Evolutionary conservation across 2,329 filamentous ascomycete genomes (phyloP), one percentile per base, ranked within the genome.

Genomic region (Colletotrichum simmondsii): DNA sequence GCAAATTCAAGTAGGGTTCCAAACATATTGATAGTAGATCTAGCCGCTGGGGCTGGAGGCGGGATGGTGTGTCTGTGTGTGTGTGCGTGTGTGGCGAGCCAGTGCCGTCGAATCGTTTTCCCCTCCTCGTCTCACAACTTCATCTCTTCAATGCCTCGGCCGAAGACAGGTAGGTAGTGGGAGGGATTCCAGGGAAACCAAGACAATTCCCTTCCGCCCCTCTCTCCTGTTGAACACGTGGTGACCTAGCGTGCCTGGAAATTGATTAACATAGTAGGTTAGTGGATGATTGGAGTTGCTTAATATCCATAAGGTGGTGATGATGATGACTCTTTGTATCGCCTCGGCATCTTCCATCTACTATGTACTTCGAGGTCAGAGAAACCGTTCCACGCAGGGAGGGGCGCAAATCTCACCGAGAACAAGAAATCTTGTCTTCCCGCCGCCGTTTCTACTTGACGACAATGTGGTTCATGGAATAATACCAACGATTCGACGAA

Each of bases 111-210:
- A 35, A 16, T 16, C n/a, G 8, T 26, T 24, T 42, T 11, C 52
- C 52, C 42, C 22, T 22, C 52, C 24, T 65, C 22, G 32, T 57
- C 62, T 65, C 62, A 28, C 32, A 46, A 19, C 37, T 30, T 46
- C 52, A 12, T 57, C 22, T 57, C 35, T 42, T 57, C 62, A 65
- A 65, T 65, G 62, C 49, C 49, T 65, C 62, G 49, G 62, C 62
- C 49, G 24, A 19, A n/a, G 49, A 30, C 14, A 22, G 22, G 46
- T 14, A 22, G 22, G 46, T 14, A 42, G 22, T 32, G 28, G 30
- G 14, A 65, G 49, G 10, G 16, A 28, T 14, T 26, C 5, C 37
- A 42, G 37, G 30, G 24, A 46, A 11, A 26, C 24, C 22, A 16
- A 52, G 24, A 22, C 22, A 30, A 35, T 42, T 19, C 0, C 5